Conservation (phyloP, 352 stramenopile genomes). For the Pelagophyceae sp. region DNA sequence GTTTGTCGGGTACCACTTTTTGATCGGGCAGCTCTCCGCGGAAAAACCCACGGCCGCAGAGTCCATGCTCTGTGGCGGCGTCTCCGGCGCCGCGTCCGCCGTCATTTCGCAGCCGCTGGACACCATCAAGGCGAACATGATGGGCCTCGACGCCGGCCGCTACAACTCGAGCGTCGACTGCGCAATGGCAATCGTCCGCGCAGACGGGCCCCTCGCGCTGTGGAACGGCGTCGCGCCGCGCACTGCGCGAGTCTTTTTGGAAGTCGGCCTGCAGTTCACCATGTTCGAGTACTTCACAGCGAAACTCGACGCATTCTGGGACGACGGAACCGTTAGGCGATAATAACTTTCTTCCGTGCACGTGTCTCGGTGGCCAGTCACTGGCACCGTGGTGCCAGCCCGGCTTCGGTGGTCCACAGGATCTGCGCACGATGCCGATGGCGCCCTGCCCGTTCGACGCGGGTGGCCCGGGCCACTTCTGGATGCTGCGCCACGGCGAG, state of each 20-base stretch:
- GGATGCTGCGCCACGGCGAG: slow-evolving; percentile 11
- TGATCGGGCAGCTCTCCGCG: background rate
- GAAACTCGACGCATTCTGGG: background rate
- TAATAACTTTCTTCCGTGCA: no score
- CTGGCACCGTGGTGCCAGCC: no score
- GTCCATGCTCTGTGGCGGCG: slow-evolving; percentile 49
- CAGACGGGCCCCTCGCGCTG: slow-evolving; percentile 52
- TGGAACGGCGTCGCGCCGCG: slow-evolving; percentile 60
- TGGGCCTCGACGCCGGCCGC: slow-evolving; percentile 49
- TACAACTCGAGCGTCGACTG: background rate
- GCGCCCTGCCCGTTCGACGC: no score
- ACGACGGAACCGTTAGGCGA: no score
- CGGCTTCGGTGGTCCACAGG: no score
- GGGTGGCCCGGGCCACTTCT: no score
- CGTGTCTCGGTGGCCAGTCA: no score
- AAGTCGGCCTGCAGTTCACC: slow-evolving; percentile 66
- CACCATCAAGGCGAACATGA: slow-evolving; percentile 62
- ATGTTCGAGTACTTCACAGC: slow-evolving; percentile 56
- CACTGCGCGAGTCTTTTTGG: slow-evolving; percentile 60
- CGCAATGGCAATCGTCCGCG: slow-evolving; percentile 33
- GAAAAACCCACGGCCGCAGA: slow-evolving; percentile 45
- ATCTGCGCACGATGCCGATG: no score
- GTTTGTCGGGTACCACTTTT: background rate
- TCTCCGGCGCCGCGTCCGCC: slow-evolving; percentile 53
- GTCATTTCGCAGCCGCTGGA: slow-evolving; percentile 68